Evolutionary conservation across 2,329 filamentous ascomycete species (phyloP).

Genomic region (Aureobasidium sp.): DNA sequence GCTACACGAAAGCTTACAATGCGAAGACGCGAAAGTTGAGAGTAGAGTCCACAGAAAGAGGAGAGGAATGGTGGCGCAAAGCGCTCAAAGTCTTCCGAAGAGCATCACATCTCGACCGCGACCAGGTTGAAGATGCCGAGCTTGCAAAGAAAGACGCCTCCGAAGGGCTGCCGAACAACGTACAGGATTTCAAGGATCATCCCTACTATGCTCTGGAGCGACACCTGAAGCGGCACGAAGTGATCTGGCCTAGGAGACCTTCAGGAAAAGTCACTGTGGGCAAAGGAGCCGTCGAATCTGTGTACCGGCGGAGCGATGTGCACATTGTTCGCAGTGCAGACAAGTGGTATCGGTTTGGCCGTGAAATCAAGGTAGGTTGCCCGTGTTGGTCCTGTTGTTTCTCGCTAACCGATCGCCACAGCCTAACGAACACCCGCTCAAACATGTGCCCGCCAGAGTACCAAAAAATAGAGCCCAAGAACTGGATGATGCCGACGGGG

Average conservation of each 20-base stretch:
- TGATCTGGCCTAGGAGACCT: slow-evolving; percentile 63
- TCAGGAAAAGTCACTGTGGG: slow-evolving; percentile 73
- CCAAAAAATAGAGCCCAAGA: slow-evolving; percentile 23
- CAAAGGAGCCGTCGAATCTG: slow-evolving; percentile 55
- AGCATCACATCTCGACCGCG: slow-evolving; percentile 48
- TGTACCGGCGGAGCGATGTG: slow-evolving; percentile 79
- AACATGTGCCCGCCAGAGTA: slow-evolving; percentile 48
- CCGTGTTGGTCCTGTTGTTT: background rate
- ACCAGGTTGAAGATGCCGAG: slow-evolving; percentile 77
- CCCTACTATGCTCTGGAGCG: slow-evolving; percentile 63
- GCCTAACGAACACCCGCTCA: slow-evolving; percentile 68
- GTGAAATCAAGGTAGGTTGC: slow-evolving; percentile 58
- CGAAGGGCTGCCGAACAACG: slow-evolving; percentile 52
- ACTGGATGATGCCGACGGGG: slow-evolving; percentile 34
- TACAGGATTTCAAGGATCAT: slow-evolving; percentile 37
- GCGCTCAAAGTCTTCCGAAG: slow-evolving; percentile 41
- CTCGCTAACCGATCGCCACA: background rate
- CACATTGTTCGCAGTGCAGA: slow-evolving; percentile 70
- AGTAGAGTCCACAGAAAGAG: slow-evolving; percentile 60
- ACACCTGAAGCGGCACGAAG: slow-evolving; percentile 76
- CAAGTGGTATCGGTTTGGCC: slow-evolving; percentile 84
- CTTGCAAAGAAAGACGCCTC: slow-evolving; percentile 62
- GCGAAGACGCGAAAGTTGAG: slow-evolving; percentile 78
- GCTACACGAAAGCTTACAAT: slow-evolving; percentile 83
- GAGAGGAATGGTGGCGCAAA: slow-evolving; percentile 50